Evolutionary conservation across 1,139 yeast species (phyloP).

Genomic region (Pichia inconspicua): DNA sequence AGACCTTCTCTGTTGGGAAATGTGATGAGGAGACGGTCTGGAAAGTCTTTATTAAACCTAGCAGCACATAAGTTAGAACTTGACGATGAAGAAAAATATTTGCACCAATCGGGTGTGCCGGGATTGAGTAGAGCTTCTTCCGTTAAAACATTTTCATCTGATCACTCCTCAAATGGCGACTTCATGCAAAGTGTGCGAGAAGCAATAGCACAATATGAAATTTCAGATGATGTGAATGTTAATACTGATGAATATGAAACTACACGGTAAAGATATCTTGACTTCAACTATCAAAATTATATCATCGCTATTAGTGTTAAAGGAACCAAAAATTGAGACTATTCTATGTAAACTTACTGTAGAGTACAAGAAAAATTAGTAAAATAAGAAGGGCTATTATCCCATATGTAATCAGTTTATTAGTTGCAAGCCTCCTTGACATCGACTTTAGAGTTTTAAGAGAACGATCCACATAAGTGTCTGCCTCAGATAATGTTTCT

Average conservation of each 20-base stretch:
- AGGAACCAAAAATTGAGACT: background rate
- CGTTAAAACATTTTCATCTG: slow-evolving; percentile 21
- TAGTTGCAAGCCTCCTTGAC: slow-evolving; percentile 94
- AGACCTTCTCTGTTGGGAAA: slow-evolving; percentile 35
- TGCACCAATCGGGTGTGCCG: slow-evolving; percentile 19
- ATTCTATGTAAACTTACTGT: slow-evolving; percentile 69
- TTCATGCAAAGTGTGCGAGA: slow-evolving; percentile 45
- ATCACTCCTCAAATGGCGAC: slow-evolving; percentile 29
- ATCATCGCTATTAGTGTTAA: background rate
- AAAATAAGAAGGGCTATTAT: slow-evolving; percentile 83
- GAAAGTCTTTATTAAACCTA: slow-evolving; percentile 59
- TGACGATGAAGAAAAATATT: slow-evolving; percentile 48
- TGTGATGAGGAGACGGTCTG: slow-evolving; percentile 52
- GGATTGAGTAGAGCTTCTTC: slow-evolving; percentile 26
- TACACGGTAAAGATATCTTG: background rate
- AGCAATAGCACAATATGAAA: slow-evolving; percentile 44
- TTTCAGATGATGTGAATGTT: slow-evolving; percentile 35
- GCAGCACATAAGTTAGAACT: slow-evolving; percentile 62
- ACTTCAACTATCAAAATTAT: background rate
- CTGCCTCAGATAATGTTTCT: slow-evolving; percentile 76
- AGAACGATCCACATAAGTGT: slow-evolving; percentile 84
- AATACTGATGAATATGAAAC: slow-evolving; percentile 58
- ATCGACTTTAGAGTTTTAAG: slow-evolving; percentile 80
- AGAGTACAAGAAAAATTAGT: slow-evolving; percentile 76
- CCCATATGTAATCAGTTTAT: slow-evolving; percentile 88